Conservation (phyloP, 805 yeast genomes). For the Nakazawaea anatomiae region DNA sequence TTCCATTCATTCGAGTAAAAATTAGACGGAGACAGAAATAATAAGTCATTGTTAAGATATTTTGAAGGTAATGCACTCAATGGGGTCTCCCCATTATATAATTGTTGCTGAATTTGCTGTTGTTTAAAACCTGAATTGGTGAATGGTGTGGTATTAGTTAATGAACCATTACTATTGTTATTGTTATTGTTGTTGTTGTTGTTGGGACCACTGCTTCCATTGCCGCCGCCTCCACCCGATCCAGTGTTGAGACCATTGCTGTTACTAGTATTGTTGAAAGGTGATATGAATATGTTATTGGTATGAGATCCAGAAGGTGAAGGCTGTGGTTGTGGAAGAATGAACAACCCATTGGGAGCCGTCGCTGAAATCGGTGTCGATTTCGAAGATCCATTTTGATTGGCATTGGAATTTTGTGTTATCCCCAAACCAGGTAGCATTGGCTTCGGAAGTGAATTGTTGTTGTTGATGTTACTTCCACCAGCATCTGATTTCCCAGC, state of each 20-base stretch:
- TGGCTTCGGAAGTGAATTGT: conserved; percentile 3
- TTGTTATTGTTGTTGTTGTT: conserved; percentile 19
- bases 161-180: conserved; percentile 17
- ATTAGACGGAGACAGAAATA: conserved; percentile 78
- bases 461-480: conserved; percentile 10
- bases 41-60: conserved; percentile 50
- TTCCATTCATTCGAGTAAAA: conserved; percentile 61
- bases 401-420: conserved; percentile 5
- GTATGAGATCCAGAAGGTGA: conserved; percentile 16
- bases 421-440: conserved; percentile 8
- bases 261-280: conserved; percentile 20
- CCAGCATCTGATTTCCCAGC: neutral
- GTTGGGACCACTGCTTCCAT: conserved; percentile 11
- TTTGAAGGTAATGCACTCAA: conserved; percentile 64
- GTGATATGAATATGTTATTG: conserved; percentile 21
- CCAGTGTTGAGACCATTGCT: conserved; percentile 18
- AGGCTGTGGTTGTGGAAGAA: conserved; percentile 26
- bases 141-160: neutral
- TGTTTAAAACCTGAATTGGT: conserved; percentile 7
- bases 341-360: conserved; percentile 21
- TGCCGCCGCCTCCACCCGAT: neutral
- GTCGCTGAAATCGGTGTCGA: conserved; percentile 24
- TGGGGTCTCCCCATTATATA: conserved; percentile 55
- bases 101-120: conserved; percentile 14
- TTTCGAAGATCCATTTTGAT: conserved; percentile 15